Base-by-base conservation (phyloP, 2,329 filamentous ascomycete species). In the Mollisiaceae sp. region DNA sequence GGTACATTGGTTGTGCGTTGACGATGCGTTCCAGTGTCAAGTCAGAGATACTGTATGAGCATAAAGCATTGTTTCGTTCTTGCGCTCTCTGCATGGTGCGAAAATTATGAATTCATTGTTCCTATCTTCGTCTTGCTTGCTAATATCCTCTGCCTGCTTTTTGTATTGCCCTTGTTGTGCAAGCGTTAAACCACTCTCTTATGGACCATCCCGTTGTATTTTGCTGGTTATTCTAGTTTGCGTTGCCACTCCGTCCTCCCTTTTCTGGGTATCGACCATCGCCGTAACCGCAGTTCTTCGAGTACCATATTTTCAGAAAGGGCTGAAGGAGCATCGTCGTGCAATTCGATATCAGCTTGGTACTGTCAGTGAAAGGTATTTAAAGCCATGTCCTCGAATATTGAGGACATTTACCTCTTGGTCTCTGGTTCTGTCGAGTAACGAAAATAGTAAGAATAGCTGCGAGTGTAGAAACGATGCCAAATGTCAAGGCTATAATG, bases 11-110 rank as follows among this genome's bases (percentile, higher is more conserved):
- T 20, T 35, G 11, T 50, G 41, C n/a, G 32, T 24, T 22, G 12
- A 41, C 8, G 8, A 36, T 54, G 20, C 60, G 35, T 35, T 24
- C 24, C 43, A 24, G 38, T 58, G 55, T 45, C 35, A 15, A 43
- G 52, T 63, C 52, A 62, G 39, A 58, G 27, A 58, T 63, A 57
- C 60, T 63, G 60, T 63, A 52, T 58, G 59, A 55, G 43, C 52
- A 55, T 52, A 52, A 56, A 45, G 47, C 41, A 41, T 55, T 50
- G 52, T 57, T 58, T 57, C 38, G 38, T 41, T 27, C 3, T 38
- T 55, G n/a, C 35, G 18, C 8, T 56, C 24, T 18, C 35, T 56
- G 12, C n/a, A 56, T 50, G 52, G 1, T n/a, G 15, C 41, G 56
- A 41, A 5, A 15, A 12, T 59, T 39, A 12, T 45, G 38, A 45